Percentiles rank a stretch among this genome's conserved stretches.
Evolutionary conservation across 768 basidiomycete genomes (phyloP).

Genomic region (Sistotremastrum suecicum): DNA sequence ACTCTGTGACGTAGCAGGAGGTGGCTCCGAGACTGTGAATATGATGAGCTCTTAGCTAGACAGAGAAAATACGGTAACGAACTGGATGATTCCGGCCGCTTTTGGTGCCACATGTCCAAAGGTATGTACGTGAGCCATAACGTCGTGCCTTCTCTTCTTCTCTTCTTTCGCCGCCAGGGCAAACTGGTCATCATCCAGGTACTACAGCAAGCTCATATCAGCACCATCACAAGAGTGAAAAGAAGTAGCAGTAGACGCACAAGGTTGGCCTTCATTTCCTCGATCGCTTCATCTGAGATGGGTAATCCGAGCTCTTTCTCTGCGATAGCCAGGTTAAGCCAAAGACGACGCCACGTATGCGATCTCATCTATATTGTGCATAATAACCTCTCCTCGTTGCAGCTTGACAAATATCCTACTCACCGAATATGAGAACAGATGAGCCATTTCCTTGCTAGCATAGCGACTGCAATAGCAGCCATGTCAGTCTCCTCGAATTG

Average conservation of each 20-base stretch:
- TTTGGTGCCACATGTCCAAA: slow-evolving; percentile 89
- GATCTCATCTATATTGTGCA: slow-evolving; percentile 62
- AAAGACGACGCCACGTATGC: slow-evolving; percentile 87
- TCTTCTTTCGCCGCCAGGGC: slow-evolving; percentile 86
- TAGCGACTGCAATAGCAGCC: slow-evolving; percentile 65
- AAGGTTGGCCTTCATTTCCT: slow-evolving; percentile 89
- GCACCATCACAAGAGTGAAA: background rate
- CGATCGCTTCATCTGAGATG: slow-evolving; percentile 81
- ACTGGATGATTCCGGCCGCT: slow-evolving; percentile 95
- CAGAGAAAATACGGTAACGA: slow-evolving; percentile 12
- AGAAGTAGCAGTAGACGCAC: slow-evolving; percentile 26
- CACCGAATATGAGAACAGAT: slow-evolving; percentile 90
- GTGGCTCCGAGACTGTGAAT: slow-evolving; percentile 73
- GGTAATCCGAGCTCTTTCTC: slow-evolving; percentile 91
- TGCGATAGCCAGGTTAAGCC: slow-evolving; percentile 92
- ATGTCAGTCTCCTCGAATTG: too few relatives aligned
- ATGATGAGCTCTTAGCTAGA: background rate
- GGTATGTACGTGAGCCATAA: slow-evolving; percentile 99
- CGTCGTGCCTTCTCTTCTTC: slow-evolving; percentile 95
- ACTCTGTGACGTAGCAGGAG: slow-evolving; percentile 99
- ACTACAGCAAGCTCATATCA: slow-evolving; percentile 24
- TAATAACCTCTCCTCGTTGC: background rate
- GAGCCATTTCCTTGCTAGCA: slow-evolving; percentile 98
- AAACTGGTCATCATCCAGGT: slow-evolving; percentile 81
- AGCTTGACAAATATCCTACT: slow-evolving; percentile 14